A percentile compares a stretch with the other conserved stretches of the same genome.
phyloP scores from a whole-genome alignment of 495 filamentous ascomycete genomes.

The Glarea lozoyensis region DNA sequence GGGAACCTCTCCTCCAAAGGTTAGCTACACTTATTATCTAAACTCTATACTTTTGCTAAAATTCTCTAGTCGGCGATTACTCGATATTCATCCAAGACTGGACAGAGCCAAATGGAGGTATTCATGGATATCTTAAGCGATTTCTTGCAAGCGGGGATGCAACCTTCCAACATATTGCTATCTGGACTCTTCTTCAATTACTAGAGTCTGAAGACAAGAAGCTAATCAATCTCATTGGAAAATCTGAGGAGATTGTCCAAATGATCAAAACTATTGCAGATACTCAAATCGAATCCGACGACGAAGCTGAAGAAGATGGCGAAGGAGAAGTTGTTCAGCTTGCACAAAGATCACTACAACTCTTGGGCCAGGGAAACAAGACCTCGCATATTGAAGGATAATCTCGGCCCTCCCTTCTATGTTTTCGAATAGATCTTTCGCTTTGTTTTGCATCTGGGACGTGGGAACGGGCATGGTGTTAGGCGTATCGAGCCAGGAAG shows the following conservation, averaged over 20 bases:
- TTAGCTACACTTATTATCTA: conserved; percentile 29
- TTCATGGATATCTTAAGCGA: conserved; percentile 86
- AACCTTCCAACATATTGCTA: conserved; percentile 98
- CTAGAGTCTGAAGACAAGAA: conserved; percentile 88
- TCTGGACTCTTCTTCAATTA: conserved; percentile 94
- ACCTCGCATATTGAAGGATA: conserved; percentile 45
- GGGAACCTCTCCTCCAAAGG: conserved; percentile 97
- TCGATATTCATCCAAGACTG: conserved; percentile 91
- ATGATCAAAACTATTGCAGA: conserved; percentile 88
- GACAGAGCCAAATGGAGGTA: conserved; percentile 84
- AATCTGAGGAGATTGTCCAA: conserved; percentile 78
- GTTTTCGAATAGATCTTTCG: conserved; percentile 12
- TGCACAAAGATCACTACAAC: conserved; percentile 79
- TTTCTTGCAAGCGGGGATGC: conserved; percentile 92
- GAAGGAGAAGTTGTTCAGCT: conserved; percentile 90
- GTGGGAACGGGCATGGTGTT: conserved; percentile 21
- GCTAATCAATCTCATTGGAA: conserved; percentile 73
- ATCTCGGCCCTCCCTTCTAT: conserved; percentile 2
- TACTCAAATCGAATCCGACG: conserved; percentile 83
- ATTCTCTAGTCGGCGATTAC: conserved; percentile 76
- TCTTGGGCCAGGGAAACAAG: conserved; percentile 57
- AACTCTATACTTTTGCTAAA: conserved; percentile 10
- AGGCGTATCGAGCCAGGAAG: conserved; percentile 16
- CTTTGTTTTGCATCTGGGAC: conserved; percentile 17
- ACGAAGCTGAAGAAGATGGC: conserved; percentile 72